Percentiles rank a stretch among this genome's conserved stretches.
Conservation (phyloP, 306 rosid genomes). For the Gleditsia sinensis region DNA sequence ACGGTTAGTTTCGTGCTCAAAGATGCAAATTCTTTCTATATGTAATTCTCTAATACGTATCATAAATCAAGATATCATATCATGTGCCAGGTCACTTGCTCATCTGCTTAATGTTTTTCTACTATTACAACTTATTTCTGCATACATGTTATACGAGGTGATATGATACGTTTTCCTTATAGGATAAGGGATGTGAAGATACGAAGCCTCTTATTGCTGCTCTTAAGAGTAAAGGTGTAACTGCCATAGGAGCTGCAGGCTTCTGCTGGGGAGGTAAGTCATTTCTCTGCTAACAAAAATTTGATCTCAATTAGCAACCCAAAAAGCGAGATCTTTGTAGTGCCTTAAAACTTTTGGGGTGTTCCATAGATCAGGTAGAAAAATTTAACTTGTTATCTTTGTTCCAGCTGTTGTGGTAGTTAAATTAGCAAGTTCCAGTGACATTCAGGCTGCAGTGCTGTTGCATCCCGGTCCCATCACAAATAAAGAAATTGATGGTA, state of each 20-base stretch:
- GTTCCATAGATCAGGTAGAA: background rate
- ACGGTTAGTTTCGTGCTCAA: slow-evolving; percentile 36
- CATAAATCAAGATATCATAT: background rate
- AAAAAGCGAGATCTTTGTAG: background rate
- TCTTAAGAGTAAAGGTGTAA: slow-evolving; percentile 55
- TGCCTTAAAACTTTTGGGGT: background rate
- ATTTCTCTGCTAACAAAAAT: background rate
- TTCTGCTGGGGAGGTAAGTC: slow-evolving; percentile 72
- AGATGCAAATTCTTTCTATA: background rate
- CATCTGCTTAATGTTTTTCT: background rate
- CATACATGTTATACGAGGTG: slow-evolving; percentile 12
- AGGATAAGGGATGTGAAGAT: slow-evolving; percentile 62
- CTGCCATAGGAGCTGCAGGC: slow-evolving; percentile 61
- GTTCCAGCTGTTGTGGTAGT: slow-evolving; percentile 47
- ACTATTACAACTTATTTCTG: background rate
- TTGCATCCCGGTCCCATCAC: slow-evolving; percentile 47
- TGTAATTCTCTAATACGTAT: background rate
- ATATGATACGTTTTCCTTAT: background rate
- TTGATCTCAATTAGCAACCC: background rate
- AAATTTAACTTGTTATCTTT: slow-evolving; percentile 8
- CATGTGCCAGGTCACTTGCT: background rate
- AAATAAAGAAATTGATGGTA: slow-evolving; percentile 38
- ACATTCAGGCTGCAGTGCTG: slow-evolving; percentile 51
- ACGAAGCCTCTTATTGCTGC: slow-evolving; percentile 50
- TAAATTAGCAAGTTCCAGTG: slow-evolving; percentile 41